These are phyloP conservation scores for Macaranga tanarius DNA, from an alignment of 441 rosid species.

Conservation along the genomic window DNA sequence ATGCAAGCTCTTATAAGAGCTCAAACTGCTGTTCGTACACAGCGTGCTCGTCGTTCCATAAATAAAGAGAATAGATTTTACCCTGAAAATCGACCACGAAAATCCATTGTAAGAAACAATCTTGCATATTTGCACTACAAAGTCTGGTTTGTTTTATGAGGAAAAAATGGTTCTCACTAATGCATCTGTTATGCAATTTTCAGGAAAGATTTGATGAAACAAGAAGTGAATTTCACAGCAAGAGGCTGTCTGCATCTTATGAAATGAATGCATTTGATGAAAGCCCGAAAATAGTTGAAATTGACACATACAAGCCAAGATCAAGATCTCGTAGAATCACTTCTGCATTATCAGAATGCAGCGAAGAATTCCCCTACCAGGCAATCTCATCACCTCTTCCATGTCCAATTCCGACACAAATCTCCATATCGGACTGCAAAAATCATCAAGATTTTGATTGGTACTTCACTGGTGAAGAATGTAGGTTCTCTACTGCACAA, in stretches of 20 bases:
- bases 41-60: constrained; percentile 46
- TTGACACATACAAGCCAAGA: constrained; percentile 74
- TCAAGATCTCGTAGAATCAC: constrained; percentile 59
- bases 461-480: constrained; percentile 63
- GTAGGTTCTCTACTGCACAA: constrained; percentile 63
- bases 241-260: constrained; percentile 53
- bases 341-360: constrained; percentile 46
- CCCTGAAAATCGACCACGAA: constrained; percentile 41
- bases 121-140: not conserved
- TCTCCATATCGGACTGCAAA: constrained; percentile 36
- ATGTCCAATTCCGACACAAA: constrained; percentile 37
- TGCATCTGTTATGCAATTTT: not conserved
- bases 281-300: constrained; percentile 84
- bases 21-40: constrained; percentile 53
- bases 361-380: constrained; percentile 43
- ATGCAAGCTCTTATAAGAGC: constrained; percentile 82
- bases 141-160: not conserved
- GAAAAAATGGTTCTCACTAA: not conserved
- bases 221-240: constrained; percentile 77
- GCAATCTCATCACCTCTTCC: constrained; percentile 49
- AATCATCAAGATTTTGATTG: constrained; percentile 51
- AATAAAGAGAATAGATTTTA: constrained; percentile 51
- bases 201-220: constrained; percentile 72
- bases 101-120: constrained; percentile 54
- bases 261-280: constrained; percentile 56